Percentiles rank a stretch among this genome's conserved stretches.
phyloP scores from a whole-genome alignment of 2,329 filamentous ascomycete genomes.

The Alternaria angustiovoidea region DNA sequence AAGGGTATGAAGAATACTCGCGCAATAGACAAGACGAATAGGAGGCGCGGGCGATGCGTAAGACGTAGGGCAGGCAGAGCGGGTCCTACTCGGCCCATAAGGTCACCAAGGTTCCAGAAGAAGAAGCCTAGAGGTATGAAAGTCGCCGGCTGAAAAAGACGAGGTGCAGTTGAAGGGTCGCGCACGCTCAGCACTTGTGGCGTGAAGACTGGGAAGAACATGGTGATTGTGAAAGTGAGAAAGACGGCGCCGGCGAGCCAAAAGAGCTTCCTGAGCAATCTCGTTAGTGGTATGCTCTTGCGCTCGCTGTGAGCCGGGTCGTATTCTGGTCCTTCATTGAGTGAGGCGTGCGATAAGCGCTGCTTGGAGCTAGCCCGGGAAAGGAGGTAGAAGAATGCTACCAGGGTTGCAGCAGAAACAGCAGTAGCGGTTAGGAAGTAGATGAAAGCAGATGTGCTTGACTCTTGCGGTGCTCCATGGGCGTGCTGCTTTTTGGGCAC shows the following conservation, averaged over 20 bases:
- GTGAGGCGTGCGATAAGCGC: constrained; percentile 29
- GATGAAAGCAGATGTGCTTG: constrained; percentile 78
- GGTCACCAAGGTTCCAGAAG: constrained; percentile 91
- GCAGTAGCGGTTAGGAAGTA: constrained; percentile 90
- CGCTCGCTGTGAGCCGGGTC: constrained; percentile 32
- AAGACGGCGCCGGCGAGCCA: constrained; percentile 82
- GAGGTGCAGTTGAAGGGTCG: constrained; percentile 55
- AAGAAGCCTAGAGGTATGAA: constrained; percentile 93
- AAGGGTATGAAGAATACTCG: constrained; percentile 79
- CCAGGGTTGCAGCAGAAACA: constrained; percentile 74
- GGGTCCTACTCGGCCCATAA: constrained; percentile 76
- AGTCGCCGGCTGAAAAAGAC: constrained; percentile 73
- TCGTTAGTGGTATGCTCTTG: constrained; percentile 66
- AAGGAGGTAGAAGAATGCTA: constrained; percentile 78
- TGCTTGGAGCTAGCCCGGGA: constrained; percentile 56
- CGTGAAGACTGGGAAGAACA: constrained; percentile 96
- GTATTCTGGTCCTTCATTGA: constrained; percentile 38
- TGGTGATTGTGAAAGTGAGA: constrained; percentile 81
- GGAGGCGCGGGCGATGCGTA: constrained; percentile 67
- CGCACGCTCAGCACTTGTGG: constrained; percentile 56
- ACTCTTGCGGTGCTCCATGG: constrained; percentile 45
- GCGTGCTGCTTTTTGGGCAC: constrained; percentile 59
- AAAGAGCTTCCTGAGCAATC: constrained; percentile 78
- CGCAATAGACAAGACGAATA: constrained; percentile 73
- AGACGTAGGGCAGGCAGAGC: constrained; percentile 64